A percentile compares a stretch with the other conserved stretches of the same genome.
Conservation (phyloP, 2,329 filamentous ascomycete species). For the Calonectria henricotiae region DNA sequence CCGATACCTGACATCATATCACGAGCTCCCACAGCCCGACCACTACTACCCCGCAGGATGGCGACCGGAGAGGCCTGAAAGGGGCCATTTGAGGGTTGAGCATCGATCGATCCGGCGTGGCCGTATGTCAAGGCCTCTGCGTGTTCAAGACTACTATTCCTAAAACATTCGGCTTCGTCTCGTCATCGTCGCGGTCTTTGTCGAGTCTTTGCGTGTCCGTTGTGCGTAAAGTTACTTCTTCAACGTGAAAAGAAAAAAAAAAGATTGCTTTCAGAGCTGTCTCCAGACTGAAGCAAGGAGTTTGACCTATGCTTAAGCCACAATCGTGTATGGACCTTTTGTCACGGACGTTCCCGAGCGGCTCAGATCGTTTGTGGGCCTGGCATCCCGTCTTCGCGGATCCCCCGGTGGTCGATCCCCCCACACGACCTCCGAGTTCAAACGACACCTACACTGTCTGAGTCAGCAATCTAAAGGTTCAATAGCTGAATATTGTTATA, state of each 20-base stretch:
- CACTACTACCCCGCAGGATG: slow-evolving; percentile 43
- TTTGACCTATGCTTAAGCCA: neutral
- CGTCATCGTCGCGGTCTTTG: neutral
- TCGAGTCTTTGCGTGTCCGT: neutral
- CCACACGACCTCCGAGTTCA: neutral
- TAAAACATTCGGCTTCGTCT: neutral
- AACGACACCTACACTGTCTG: neutral
- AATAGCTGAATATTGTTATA: slow-evolving; percentile 8
- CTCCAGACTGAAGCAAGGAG: neutral
- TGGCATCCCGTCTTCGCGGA: slow-evolving; percentile 17
- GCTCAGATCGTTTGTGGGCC: slow-evolving; percentile 29
- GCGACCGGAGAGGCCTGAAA: slow-evolving; percentile 21
- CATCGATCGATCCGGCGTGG: neutral
- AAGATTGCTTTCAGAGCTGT: neutral
- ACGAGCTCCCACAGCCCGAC: slow-evolving; percentile 45
- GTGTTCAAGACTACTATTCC: neutral
- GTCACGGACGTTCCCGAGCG: slow-evolving; percentile 24
- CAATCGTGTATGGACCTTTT: slow-evolving; percentile 14
- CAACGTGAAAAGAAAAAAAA: too few relatives aligned
- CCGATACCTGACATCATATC: slow-evolving; percentile 39
- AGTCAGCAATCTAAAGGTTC: slow-evolving; percentile 3
- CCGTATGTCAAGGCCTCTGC: neutral
- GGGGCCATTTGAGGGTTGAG: neutral
- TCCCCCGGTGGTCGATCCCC: slow-evolving; percentile 22
- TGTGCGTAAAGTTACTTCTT: neutral